Evolutionary conservation across 192 early-diverging fungal species (phyloP).

Genomic region (Dimargaris xerosporica): DNA sequence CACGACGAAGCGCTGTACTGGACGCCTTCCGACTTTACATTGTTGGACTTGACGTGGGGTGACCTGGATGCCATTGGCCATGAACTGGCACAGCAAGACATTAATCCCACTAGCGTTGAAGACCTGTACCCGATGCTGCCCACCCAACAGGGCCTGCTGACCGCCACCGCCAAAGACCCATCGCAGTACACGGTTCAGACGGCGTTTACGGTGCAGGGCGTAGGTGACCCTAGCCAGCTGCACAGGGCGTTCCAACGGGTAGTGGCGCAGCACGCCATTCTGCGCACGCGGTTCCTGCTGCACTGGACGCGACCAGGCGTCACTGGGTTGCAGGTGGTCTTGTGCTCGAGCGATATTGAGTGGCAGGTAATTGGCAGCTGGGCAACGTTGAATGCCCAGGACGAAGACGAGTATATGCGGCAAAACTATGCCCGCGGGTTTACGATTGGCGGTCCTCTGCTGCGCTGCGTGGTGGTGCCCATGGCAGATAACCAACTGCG

Average conservation of each 20-base stretch:
- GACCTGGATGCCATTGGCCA: not conserved
- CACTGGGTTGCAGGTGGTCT: not conserved
- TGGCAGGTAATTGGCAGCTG: not conserved
- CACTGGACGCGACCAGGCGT: not conserved
- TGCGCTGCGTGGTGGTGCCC: not conserved
- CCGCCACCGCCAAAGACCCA: not conserved
- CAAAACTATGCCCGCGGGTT: not conserved
- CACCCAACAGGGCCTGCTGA: not conserved
- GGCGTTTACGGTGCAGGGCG: not conserved
- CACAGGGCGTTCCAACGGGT: not conserved
- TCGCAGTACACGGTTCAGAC: not conserved
- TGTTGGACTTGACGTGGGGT: not conserved
- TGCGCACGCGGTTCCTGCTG: not conserved
- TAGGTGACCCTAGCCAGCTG: not conserved
- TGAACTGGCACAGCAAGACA: not conserved
- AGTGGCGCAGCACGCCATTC: not conserved
- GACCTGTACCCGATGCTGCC: conserved; percentile 1
- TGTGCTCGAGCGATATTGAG: not conserved
- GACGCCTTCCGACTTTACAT: not conserved
- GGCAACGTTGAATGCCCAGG: not conserved
- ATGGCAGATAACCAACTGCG: not conserved
- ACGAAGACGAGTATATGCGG: not conserved
- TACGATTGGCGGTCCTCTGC: not conserved
- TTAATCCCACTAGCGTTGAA: not conserved
- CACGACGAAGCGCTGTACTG: not conserved